Percentiles rank a stretch among this genome's conserved stretches.
phyloP scores from a whole-genome alignment of 768 basidiomycete genomes.

The Suillus occidentalis region DNA sequence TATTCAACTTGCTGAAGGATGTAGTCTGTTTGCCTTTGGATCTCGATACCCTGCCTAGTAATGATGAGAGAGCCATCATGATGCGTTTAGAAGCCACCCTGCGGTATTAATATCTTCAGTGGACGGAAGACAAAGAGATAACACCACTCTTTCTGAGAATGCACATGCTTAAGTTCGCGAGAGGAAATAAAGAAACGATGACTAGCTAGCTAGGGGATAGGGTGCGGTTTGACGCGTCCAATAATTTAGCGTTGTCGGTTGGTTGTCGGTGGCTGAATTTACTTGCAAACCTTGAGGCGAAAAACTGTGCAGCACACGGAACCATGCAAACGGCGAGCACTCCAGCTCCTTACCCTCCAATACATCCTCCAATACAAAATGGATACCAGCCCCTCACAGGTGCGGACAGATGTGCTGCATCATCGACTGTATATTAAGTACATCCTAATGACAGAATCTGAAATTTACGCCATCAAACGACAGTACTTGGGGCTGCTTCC shows the following conservation, averaged over 20 bases:
- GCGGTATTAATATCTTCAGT: neutral
- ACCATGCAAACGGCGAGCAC: constrained; percentile 55
- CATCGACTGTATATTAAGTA: constrained; percentile 25
- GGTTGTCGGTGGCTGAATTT: constrained; percentile 3
- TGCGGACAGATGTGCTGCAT: constrained; percentile 28
- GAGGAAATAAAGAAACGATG: neutral
- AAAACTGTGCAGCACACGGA: constrained; percentile 74
- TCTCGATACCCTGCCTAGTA: neutral
- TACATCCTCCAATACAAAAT: constrained; percentile 38
- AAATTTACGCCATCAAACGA: constrained; percentile 62
- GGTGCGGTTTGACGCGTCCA: neutral
- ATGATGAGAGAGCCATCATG: neutral
- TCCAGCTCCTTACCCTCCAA: constrained; percentile 36
- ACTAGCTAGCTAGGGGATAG: neutral
- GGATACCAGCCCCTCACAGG: constrained; percentile 37
- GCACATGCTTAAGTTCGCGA: neutral
- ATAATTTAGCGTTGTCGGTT: neutral
- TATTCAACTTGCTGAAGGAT: neutral
- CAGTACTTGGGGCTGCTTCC: constrained; percentile 69
- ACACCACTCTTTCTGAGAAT: neutral
- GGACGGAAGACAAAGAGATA: neutral
- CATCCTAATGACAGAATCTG: constrained; percentile 35
- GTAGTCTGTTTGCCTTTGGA: neutral
- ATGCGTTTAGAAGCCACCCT: neutral
- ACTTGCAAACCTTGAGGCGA: constrained; percentile 57